These are phyloP conservation scores for Telopea speciosissima DNA, from an alignment of 177 flowering plant genomes.

Conservation along the genomic window DNA sequence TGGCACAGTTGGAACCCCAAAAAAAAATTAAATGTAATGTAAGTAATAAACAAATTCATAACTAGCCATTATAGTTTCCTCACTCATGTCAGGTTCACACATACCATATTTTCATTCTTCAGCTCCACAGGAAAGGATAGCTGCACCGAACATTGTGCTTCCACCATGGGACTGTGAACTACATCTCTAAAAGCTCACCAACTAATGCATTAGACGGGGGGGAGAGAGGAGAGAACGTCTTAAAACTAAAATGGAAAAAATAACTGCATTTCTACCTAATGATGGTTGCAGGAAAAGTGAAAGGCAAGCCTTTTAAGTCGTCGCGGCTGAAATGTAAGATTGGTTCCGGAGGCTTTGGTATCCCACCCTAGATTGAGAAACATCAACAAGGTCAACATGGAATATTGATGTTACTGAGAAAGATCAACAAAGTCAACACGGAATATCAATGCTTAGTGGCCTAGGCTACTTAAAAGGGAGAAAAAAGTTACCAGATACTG, in stretches of 20 bases:
- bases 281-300: conserved; percentile 63
- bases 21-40: background rate
- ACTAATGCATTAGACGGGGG: conserved; percentile 7
- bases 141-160: conserved; percentile 94
- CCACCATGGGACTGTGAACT: conserved; percentile 91
- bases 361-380: conserved; percentile 70
- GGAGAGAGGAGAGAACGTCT: background rate
- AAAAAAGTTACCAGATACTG: conserved; percentile 65
- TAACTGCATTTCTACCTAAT: conserved; percentile 38
- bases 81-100: conserved; percentile 7
- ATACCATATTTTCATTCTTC: conserved; percentile 73
- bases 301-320: conserved; percentile 81
- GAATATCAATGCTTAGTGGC: background rate
- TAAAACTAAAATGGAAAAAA: background rate
- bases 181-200: conserved; percentile 57
- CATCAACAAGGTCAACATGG: conserved; percentile 15
- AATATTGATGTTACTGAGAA: conserved; percentile 11
- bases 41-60: background rate
- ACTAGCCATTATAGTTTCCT: background rate
- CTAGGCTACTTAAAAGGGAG: conserved; percentile 5
- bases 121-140: conserved; percentile 86
- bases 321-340: conserved; percentile 65
- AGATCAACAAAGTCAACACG: conserved; percentile 15
- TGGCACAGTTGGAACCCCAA: conserved; percentile 4
- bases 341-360: conserved; percentile 70